Evolutionary conservation across 1,284 basidiomycete genomes (phyloP), one percentile per base, ranked within the genome.

Genomic region (Hemileia vastatrix): DNA sequence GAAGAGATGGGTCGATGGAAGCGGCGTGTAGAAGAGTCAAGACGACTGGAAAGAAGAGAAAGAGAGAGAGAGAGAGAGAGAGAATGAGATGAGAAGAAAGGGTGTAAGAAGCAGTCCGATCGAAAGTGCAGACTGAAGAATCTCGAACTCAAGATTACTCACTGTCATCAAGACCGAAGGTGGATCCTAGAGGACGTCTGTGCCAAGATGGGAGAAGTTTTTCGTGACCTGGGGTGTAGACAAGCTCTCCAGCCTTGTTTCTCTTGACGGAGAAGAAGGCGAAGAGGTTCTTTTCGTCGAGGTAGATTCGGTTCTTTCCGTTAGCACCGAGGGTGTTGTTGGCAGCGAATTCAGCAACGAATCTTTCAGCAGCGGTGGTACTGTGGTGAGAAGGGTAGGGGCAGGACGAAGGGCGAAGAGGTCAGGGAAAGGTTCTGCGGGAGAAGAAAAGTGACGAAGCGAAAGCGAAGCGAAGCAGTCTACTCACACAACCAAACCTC

Each of bases 161-260:
- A 47, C 69, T 65, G 45, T 70, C 69, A 40, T 63, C 69, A 18
- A 70, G 64, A 43, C 67, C 67, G 54, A 69, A 70, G 1, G 64
- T 64, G 6, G 68, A 63, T 54, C 27, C 67, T 15, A 68, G 55
- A 8, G 69, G 69, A 40, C 69, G 66, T n/a, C 68, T 63, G 32
- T 58, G 54, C 69, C 69, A 70, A 36, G 55, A 43, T 8, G 58
- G 52, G 4, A 67, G 57, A 40, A 70, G 58, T 31, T 66, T 57
- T 58, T 70, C 69, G 63, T 70, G 67, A 27, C 69, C 69, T 4
- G 68, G 69, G 32, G 66, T 70, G 63, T 70, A 70, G 44, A 54
- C 63, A 56, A 69, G 66, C 6, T 23, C 48, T 57, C 63, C 63
- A 44, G 66, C 43, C 3, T 43, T 44, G 45, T 61, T 57, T 18